Evolutionary conservation across 345 rosid genomes (phyloP), one percentile per base, ranked within the genome.

Genomic region (Syzygium aromaticum): DNA sequence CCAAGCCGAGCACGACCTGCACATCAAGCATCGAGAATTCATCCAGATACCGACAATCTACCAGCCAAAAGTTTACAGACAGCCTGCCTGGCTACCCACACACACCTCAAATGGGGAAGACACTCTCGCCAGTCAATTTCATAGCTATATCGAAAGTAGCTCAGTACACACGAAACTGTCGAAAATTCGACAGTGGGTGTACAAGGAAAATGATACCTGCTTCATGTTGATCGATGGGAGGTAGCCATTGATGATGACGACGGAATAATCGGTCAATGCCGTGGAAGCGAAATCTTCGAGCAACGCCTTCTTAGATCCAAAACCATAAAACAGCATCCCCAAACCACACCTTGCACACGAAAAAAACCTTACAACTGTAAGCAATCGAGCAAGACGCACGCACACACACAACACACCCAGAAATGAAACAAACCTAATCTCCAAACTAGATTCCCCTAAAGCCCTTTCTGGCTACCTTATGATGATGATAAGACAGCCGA

Each of bases 321-420:
- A 96, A 16, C 99, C 99, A 86, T 95, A 95, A 95, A 94, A 94
- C 63, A 95, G 89, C 92, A 96, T 96, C 89, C 99, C 98, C 92
- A 96, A 95, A 84, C 98, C 99, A 87, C 95, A 94, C 95, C 98
- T 95, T 85, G 54, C 57, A 87, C 86, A 86, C 52, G 59, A 78
- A 57, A 78, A 64, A 63, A 73, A 17, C 33, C 33, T 21, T 4
- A n/a, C 19, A 73, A 33, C 46, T 11, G 46, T 73, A 17, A 73
- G 46, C 80, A 73, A 73, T 33, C 80, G 23, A 73, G 4, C 80
- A 73, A 73, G 82, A 0, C 14, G 8, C 49, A 27, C 7, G n/a
- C 73, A n/a, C 73, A 21, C 15, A 11, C 49, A 27, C 25, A 73
- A n/a, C 73, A 21, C 15, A 11, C 49, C 49, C 25, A 73, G 49